Evolutionary conservation across 139 green algal species (phyloP), one percentile per base, ranked within the genome.

Genomic region (Coccomyxa sp.): DNA sequence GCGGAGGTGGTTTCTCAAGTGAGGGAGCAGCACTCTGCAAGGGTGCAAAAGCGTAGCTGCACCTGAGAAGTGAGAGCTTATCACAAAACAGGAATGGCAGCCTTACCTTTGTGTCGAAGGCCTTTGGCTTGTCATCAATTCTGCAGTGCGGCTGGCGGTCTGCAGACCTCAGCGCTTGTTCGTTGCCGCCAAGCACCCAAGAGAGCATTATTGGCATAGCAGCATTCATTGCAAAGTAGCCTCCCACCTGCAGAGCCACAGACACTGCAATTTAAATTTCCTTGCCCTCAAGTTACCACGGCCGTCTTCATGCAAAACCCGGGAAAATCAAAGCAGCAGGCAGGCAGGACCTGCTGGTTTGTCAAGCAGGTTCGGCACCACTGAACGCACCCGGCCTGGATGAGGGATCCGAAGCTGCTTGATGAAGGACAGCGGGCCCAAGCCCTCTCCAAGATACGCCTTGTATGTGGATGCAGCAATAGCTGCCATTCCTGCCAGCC

Each of bases 391-490:
- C n/a, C 88, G 85, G 18, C 96, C 96, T 1, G 94, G 94, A 82
- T 99, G 96, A n/a, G 94, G 96, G 76, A 99, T 98, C 77, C 93
- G 92, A 37, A 94, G 81, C 71, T 91, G 89, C 38, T 80, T 85
- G 55, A 94, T 82, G 74, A 77, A 89, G 44, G 68, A 39, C 54
- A 96, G 82, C 2, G 89, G 86, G 29, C 95, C 95, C 70, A 98
- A 84, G 40, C 86, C 92, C 84, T 97, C 93, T 0, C 93, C 93
- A 70, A 97, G 83, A 83, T 96, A 95, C 22, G 92, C 90, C 83
- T 94, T 90, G 85, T 97, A 97, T 24, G 95, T 98, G 75, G 93
- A 95, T 9, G 94, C 96, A 68, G 97, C 97, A 79, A 98, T 89
- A 68, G 90, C 88, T 39, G 93, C 93, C 83, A 93, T 93, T 41